phyloP scores from a whole-genome alignment of 208 protist genomes.

The Acanthamoeba royreba region DNA sequence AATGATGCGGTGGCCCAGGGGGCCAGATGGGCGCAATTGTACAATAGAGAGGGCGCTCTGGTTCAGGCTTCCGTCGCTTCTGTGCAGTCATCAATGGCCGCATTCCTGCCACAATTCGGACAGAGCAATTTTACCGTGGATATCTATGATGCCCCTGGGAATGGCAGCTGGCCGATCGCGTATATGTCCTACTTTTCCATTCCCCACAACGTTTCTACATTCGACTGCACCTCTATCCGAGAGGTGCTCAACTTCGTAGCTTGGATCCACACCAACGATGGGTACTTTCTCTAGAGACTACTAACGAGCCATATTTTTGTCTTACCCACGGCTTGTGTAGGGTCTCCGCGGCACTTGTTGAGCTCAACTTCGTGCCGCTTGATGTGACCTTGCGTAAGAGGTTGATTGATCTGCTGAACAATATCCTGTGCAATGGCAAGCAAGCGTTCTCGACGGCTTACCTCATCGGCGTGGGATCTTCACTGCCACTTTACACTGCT shows the following conservation, averaged over 20 bases:
- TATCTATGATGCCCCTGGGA: not conserved
- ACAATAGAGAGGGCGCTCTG: too few species aligned
- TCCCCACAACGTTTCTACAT: not conserved
- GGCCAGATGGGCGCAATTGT: too few species aligned
- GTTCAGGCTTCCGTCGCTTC: too few species aligned
- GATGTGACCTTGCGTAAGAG: not conserved
- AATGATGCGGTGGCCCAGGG: too few species aligned
- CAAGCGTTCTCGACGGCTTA: not conserved
- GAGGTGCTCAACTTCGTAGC: not conserved
- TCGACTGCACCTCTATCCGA: not conserved
- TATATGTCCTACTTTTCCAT: conserved; percentile 28
- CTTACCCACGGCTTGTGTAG: not conserved
- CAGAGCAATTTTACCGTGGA: not conserved
- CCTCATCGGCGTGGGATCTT: not conserved
- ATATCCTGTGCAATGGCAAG: not conserved
- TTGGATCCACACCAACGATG: not conserved
- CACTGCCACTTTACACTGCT: not conserved
- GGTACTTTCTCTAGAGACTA: too few species aligned
- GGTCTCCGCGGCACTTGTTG: not conserved
- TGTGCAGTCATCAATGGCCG: too few species aligned
- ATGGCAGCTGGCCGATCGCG: not conserved
- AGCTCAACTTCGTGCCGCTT: not conserved
- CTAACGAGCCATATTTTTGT: too few species aligned
- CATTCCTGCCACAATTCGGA: too few species aligned
- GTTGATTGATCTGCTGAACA: not conserved